These are phyloP conservation scores for Saccharomycopsis phalli DNA, from an alignment of 1,139 yeast genomes.

Conservation along the genomic window DNA sequence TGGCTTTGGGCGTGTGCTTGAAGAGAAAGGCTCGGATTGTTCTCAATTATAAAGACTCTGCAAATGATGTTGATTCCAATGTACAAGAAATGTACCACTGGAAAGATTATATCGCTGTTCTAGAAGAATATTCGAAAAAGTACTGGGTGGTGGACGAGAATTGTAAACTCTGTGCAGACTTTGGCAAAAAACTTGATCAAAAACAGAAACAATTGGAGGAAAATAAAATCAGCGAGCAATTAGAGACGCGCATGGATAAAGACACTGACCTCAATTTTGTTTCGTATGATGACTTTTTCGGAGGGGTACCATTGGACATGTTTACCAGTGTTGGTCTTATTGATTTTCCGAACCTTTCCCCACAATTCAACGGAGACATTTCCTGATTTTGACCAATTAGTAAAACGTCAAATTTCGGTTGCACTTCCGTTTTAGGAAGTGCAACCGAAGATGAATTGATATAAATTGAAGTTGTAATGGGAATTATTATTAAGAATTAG, in stretches of 20 bases:
- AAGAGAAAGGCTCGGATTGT: background rate
- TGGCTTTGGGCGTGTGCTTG: constrained; percentile 1
- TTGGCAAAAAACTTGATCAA: background rate
- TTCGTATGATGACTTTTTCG: background rate
- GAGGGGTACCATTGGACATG: background rate
- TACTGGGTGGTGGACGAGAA: constrained; percentile 3
- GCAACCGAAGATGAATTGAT: background rate
- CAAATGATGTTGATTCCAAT: background rate
- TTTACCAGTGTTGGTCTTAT: background rate
- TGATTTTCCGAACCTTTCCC: background rate
- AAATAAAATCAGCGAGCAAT: background rate
- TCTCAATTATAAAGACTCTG: background rate
- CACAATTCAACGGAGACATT: background rate
- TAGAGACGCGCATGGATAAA: too few species aligned
- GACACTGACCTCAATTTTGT: background rate
- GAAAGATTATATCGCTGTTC: background rate
- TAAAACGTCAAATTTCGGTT: background rate
- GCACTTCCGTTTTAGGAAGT: background rate
- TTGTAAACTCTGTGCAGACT: background rate
- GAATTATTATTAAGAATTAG: too few species aligned
- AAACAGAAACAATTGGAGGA: background rate
- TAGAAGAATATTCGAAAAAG: background rate
- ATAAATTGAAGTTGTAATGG: too few species aligned
- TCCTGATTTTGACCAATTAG: background rate
- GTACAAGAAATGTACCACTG: background rate